These are phyloP conservation scores for Penicillium antarcticum DNA, from an alignment of 495 filamentous ascomycete genomes.

Conservation along the genomic window DNA sequence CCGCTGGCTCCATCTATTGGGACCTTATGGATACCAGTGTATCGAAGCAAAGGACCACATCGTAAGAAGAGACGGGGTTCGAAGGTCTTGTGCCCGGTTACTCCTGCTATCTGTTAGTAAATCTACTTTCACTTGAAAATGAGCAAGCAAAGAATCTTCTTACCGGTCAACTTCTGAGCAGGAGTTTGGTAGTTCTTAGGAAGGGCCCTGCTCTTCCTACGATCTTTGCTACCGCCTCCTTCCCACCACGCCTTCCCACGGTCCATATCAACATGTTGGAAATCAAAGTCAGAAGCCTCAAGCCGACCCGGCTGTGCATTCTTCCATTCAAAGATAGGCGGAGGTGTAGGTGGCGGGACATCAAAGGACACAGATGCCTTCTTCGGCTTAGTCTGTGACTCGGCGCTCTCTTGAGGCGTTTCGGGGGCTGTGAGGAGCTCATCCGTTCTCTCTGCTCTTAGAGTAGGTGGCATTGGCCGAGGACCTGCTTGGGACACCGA, in stretches of 20 bases:
- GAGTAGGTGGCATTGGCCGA: neutral
- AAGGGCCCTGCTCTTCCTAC: constrained; percentile 41
- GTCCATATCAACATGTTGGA: constrained; percentile 39
- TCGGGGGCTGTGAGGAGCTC: constrained; percentile 13
- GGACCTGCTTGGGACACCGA: constrained; percentile 16
- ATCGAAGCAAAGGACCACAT: constrained; percentile 86
- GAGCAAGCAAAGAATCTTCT: constrained; percentile 5
- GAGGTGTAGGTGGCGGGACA: constrained; percentile 46
- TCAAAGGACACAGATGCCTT: constrained; percentile 45
- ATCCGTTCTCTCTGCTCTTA: constrained; percentile 14
- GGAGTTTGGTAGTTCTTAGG: constrained; percentile 40
- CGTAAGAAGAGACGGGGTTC: constrained; percentile 79
- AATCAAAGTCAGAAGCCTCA: constrained; percentile 37
- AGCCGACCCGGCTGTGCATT: constrained; percentile 36
- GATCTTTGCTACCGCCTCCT: constrained; percentile 28
- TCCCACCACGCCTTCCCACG: constrained; percentile 48
- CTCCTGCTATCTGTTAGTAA: constrained; percentile 21
- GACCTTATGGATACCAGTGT: constrained; percentile 65
- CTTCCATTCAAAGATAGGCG: constrained; percentile 45
- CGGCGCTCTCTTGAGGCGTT: constrained; percentile 17
- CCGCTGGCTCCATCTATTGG: constrained; percentile 35
- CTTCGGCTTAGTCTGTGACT: constrained; percentile 34
- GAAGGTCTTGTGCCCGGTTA: constrained; percentile 58
- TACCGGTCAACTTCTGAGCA: constrained; percentile 34
- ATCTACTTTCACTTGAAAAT: neutral